Evolutionary conservation across 805 yeast species (phyloP).

Genomic region (Nakazawaea peltata): DNA sequence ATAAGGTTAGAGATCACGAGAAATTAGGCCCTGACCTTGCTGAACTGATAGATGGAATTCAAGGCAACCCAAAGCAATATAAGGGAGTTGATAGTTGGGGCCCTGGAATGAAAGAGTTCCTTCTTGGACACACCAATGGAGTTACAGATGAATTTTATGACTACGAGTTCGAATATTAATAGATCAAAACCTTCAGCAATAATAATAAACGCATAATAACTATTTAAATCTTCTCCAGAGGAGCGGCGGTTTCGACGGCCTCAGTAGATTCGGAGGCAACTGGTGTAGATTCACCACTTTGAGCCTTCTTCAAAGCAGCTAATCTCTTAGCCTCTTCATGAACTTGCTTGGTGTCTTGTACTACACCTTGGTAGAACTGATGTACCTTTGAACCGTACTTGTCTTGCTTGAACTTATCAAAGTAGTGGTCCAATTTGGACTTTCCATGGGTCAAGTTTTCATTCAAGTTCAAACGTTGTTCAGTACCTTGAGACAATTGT

Average conservation of each 20-base stretch:
- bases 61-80: constrained; percentile 44
- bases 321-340: constrained; percentile 70
- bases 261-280: neutral
- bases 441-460: constrained; percentile 28
- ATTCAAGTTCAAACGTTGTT: constrained; percentile 31
- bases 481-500: constrained; percentile 22
- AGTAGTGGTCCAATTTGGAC: constrained; percentile 32
- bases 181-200: neutral
- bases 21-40: constrained; percentile 32
- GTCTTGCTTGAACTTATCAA: constrained; percentile 35
- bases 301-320: constrained; percentile 46
- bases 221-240: neutral
- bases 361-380: constrained; percentile 47
- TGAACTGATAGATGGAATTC: constrained; percentile 52
- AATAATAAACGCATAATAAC: neutral
- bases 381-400: constrained; percentile 54
- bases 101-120: constrained; percentile 23
- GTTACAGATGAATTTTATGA: constrained; percentile 16
- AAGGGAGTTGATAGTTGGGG: constrained; percentile 56
- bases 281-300: constrained; percentile 5
- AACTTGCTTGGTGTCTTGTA: constrained; percentile 51
- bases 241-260: too few species aligned
- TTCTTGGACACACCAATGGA: constrained; percentile 27
- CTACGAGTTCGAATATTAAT: constrained; percentile 14
- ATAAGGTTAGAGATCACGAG: constrained; percentile 32